These are phyloP conservation scores for Mycena polygramma DNA, from an alignment of 768 basidiomycete species.

Conservation along the genomic window DNA sequence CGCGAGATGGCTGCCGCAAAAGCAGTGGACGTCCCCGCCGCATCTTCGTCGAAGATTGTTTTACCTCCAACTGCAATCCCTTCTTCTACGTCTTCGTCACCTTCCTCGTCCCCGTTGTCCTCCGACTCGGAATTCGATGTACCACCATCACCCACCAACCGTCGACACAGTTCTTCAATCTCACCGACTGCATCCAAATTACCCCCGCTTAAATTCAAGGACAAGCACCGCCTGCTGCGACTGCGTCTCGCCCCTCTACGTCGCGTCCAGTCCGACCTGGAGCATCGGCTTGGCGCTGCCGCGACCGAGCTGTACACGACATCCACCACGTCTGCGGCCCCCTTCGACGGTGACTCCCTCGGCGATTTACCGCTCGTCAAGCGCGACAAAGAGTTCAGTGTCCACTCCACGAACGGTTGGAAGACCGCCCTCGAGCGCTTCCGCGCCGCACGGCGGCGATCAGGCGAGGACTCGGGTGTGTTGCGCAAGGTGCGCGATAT, in stretches of 20 bases:
- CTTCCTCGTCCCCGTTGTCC: conserved; percentile 41
- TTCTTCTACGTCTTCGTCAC: conserved; percentile 39
- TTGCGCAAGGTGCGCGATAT: conserved; percentile 52
- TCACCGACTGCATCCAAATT: not conserved
- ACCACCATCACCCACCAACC: conserved; percentile 46
- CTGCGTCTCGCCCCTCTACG: conserved; percentile 70
- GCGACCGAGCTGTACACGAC: conserved; percentile 64
- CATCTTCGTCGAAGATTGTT: conserved; percentile 19
- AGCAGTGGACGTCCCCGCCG: conserved; percentile 31
- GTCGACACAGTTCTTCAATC: conserved; percentile 37
- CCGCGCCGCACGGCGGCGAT: conserved; percentile 51
- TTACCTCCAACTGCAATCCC: conserved; percentile 29
- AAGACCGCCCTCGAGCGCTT: conserved; percentile 72
- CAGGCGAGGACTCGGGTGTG: conserved; percentile 35
- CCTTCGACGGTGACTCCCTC: conserved; percentile 49
- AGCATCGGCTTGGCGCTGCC: conserved; percentile 69
- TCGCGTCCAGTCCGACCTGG: conserved; percentile 70
- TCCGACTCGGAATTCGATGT: conserved; percentile 49
- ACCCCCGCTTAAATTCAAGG: conserved; percentile 61
- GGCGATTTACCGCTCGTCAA: conserved; percentile 42
- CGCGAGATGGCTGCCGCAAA: conserved; percentile 65
- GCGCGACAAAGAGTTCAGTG: conserved; percentile 60
- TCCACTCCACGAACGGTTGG: conserved; percentile 77
- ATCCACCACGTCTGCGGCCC: conserved; percentile 54
- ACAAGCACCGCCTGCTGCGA: conserved; percentile 72